A percentile compares a stretch with the other conserved stretches of the same genome.
Conservation (phyloP, 2,329 filamentous ascomycete genomes). For the Stemphylium beticola region DNA sequence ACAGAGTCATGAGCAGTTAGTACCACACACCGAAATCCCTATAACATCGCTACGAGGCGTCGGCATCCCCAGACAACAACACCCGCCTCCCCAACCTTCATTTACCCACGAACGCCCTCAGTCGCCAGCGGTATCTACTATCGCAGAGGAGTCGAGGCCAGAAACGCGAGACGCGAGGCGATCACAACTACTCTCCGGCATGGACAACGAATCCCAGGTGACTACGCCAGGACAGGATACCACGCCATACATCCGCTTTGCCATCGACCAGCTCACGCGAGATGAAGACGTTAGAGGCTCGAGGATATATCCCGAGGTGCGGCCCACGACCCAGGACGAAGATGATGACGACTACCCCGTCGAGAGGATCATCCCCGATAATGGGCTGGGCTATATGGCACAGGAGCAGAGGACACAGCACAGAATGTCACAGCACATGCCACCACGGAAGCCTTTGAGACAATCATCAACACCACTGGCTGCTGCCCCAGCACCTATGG, state of each 20-base stretch:
- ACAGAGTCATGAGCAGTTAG: constrained; percentile 48
- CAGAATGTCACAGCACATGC: constrained; percentile 35
- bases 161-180: constrained; percentile 32
- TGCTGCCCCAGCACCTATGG: constrained; percentile 11
- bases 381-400: constrained; percentile 47
- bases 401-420: constrained; percentile 40
- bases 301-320: constrained; percentile 53
- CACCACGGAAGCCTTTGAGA: constrained; percentile 23
- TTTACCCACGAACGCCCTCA: constrained; percentile 26
- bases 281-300: constrained; percentile 68
- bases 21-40: constrained; percentile 32
- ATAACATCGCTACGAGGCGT: constrained; percentile 43
- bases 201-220: constrained; percentile 44
- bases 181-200: constrained; percentile 27
- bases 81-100: constrained; percentile 15
- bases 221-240: constrained; percentile 76
- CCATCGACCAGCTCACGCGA: constrained; percentile 83
- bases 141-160: constrained; percentile 39
- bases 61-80: constrained; percentile 41
- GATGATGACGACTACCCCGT: constrained; percentile 56
- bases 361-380: constrained; percentile 56
- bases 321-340: constrained; percentile 10
- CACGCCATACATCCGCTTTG: constrained; percentile 86
- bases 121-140: constrained; percentile 40
- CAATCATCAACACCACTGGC: constrained; percentile 17